Base-by-base conservation (phyloP, 2,329 filamentous ascomycete genomes). In the Amauroascus verrucosus region DNA sequence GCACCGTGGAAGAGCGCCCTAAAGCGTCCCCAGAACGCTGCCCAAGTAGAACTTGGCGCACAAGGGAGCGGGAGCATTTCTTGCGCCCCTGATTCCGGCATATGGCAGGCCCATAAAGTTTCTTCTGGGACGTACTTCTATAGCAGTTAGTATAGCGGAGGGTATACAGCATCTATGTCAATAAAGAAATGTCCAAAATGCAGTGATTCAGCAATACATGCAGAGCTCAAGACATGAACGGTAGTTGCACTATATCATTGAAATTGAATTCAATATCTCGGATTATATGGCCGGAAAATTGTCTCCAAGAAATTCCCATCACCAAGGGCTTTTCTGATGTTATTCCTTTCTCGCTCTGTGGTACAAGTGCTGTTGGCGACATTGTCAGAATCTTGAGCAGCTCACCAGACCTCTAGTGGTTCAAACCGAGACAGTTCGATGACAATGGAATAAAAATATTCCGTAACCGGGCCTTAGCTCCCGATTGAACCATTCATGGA, bases 1-100 rank as follows among this genome's bases (percentile, higher is more conserved):
- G 82, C 79, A 54, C 83, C 83, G 28, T 77, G 77, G 54, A 93
- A 81, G 44, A 85, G 62, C 18, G 77, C 72, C 48, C 71, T 73
- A 24, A 93, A 64, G 33, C 86, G 81, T 24, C 83, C 81, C 55
- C 77, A 76, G 68, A 87, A 91, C 54, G 81, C 68, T n/a, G 81
- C 78, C 85, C 86, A 90, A 46, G 86, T 87, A 3, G 86, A 77
- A 30, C 74, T 72, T 28, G 81, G 76, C 35, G 77, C 70, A 55
- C 78, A 77, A 32, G 79, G 79, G 63, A 81, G 74, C 54, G 79
- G 78, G 40, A 80, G 67, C 64, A 69, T 67, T 45, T 33, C 32
- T n/a, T 44, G n/a, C 8, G 50, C 35, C 8, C 50, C 44, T 33
- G 48, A 26, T 16, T 48, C 46, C 32, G 46, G 22, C 33, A 48